These are phyloP conservation scores for Furcasterigmium furcatum DNA, from an alignment of 2,329 filamentous ascomycete species.

Conservation along the genomic window DNA sequence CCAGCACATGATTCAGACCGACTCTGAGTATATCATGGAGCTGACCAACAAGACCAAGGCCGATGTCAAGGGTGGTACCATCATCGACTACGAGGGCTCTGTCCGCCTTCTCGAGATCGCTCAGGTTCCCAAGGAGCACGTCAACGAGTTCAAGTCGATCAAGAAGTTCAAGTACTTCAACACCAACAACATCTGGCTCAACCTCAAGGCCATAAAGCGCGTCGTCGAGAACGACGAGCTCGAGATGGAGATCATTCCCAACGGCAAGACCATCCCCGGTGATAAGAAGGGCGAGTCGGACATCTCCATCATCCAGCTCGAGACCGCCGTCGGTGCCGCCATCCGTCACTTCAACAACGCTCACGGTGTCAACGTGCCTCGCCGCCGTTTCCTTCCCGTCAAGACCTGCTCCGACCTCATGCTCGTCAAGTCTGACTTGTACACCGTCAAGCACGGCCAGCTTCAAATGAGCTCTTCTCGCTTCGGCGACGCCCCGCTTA, in stretches of 20 bases:
- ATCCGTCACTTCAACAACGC: constrained; percentile 99
- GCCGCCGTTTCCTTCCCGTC: constrained; percentile 96
- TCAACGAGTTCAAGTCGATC: constrained; percentile 99
- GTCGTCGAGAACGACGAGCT: constrained; percentile 98
- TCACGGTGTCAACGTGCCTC: constrained; percentile 97
- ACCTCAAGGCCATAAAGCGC: constrained; percentile 94
- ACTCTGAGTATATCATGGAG: constrained; percentile 99
- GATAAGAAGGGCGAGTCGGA: constrained; percentile 99
- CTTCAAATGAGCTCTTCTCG: constrained; percentile 94
- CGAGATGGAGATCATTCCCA: constrained; percentile 99
- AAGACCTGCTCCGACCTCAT: constrained; percentile 99
- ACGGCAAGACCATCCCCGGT: constrained; percentile 96
- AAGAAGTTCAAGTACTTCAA: constrained; percentile 99
- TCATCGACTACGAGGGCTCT: constrained; percentile 98
- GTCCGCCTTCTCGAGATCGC: constrained; percentile 97
- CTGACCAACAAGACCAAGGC: constrained; percentile 99
- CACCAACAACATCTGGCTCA: constrained; percentile 99
- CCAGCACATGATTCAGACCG: constrained; percentile 98
- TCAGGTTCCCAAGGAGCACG: constrained; percentile 98
- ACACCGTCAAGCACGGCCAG: constrained; percentile 98
- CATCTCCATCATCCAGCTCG: constrained; percentile 94
- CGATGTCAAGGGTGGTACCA: constrained; percentile 99
- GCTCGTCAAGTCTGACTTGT: constrained; percentile 99
- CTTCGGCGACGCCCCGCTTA: constrained; percentile 93
- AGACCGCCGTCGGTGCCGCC: constrained; percentile 96